These are phyloP conservation scores for Graphium sp. DNA, from an alignment of 2,329 filamentous ascomycete species.

Conservation along the genomic window DNA sequence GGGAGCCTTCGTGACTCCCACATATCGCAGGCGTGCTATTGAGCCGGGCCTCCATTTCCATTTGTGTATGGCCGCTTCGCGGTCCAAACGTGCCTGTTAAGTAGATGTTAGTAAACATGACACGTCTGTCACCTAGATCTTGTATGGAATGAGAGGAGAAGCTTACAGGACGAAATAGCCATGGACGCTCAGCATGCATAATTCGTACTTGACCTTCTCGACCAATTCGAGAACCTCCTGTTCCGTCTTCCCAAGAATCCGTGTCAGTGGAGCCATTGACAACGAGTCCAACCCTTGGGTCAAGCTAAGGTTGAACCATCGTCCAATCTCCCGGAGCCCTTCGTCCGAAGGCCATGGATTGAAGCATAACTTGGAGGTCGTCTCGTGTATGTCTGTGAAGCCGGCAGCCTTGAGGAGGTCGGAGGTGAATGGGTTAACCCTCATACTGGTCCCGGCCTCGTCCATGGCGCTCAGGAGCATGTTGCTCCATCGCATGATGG, in stretches of 20 bases:
- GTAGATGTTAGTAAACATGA: slow-evolving; percentile 3
- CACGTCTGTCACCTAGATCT: slow-evolving; percentile 2
- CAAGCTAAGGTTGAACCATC: slow-evolving; percentile 72
- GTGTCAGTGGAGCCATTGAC: slow-evolving; percentile 55
- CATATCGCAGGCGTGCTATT: too few species aligned
- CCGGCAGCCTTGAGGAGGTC: slow-evolving; percentile 50
- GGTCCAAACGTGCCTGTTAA: slow-evolving; percentile 15
- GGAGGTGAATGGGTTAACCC: slow-evolving; percentile 35
- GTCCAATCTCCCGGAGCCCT: slow-evolving; percentile 50
- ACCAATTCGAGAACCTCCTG: slow-evolving; percentile 48
- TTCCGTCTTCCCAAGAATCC: slow-evolving; percentile 22
- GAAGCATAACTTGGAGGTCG: slow-evolving; percentile 51
- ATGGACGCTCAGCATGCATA: slow-evolving; percentile 50
- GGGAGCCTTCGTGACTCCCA: too few species aligned
- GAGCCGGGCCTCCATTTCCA: too few species aligned
- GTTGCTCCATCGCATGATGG: slow-evolving; percentile 51
- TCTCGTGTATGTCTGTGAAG: slow-evolving; percentile 64
- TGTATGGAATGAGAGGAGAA: not conserved
- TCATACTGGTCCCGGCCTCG: slow-evolving; percentile 46
- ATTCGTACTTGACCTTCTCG: slow-evolving; percentile 46
- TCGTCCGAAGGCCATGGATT: slow-evolving; percentile 56
- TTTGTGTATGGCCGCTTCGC: slow-evolving; percentile 11
- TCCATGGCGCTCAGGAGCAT: slow-evolving; percentile 53
- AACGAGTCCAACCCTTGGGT: slow-evolving; percentile 57
- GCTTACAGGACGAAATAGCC: slow-evolving; percentile 67